These are phyloP conservation scores for Penicillium riverlandense DNA, from an alignment of 495 filamentous ascomycete species.

Conservation along the genomic window DNA sequence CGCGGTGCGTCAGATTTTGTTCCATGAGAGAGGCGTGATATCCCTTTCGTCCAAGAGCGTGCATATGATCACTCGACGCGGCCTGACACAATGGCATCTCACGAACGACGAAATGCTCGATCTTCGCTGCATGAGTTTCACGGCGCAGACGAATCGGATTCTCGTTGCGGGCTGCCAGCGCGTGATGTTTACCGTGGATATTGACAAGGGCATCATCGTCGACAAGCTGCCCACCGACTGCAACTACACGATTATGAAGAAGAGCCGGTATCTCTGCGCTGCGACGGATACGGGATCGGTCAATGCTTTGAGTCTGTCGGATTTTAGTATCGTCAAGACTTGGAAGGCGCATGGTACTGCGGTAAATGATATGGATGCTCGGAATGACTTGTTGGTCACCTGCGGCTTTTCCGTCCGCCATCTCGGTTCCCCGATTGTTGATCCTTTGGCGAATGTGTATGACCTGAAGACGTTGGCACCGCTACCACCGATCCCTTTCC, in stretches of 20 bases:
- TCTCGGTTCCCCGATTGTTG: constrained; percentile 59
- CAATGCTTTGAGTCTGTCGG: constrained; percentile 73
- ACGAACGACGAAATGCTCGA: constrained; percentile 71
- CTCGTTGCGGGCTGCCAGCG: constrained; percentile 81
- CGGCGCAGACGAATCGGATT: constrained; percentile 75
- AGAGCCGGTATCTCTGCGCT: constrained; percentile 82
- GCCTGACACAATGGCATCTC: constrained; percentile 80
- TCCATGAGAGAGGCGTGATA: constrained; percentile 81
- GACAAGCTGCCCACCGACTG: constrained; percentile 66
- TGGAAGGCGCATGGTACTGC: constrained; percentile 82
- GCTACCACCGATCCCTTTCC: constrained; percentile 85
- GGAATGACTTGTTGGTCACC: constrained; percentile 83
- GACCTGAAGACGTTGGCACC: constrained; percentile 81
- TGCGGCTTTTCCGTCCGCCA: constrained; percentile 85
- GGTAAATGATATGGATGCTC: constrained; percentile 93
- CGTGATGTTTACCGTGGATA: constrained; percentile 83
- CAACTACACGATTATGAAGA: constrained; percentile 85
- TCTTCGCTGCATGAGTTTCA: constrained; percentile 88
- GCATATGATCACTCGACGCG: constrained; percentile 77
- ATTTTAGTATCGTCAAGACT: constrained; percentile 67
- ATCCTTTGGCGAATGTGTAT: constrained; percentile 88
- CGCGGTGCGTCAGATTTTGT: constrained; percentile 69
- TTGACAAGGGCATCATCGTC: constrained; percentile 72
- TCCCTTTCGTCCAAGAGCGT: constrained; percentile 69
- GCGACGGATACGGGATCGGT: constrained; percentile 79